A percentile compares a stretch with the other conserved stretches of the same genome.
Conservation (phyloP, 2,329 filamentous ascomycete genomes). For the Diaporthe citrichinensis region DNA sequence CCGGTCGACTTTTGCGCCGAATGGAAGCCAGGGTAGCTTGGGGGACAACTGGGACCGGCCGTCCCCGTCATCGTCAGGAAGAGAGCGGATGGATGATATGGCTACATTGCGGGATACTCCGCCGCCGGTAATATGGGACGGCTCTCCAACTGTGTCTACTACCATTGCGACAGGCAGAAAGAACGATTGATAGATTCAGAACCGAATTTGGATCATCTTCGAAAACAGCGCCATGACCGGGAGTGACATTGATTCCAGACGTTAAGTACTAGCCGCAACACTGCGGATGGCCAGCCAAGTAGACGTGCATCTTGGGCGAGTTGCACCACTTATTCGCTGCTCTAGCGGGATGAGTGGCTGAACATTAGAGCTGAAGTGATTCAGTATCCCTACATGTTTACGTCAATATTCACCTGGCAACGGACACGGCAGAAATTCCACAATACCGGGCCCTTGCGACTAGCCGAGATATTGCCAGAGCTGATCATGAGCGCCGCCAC, state of each 20-base stretch:
- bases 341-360: too few relatives aligned
- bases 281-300: background rate
- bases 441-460: too few relatives aligned
- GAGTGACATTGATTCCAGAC: background rate
- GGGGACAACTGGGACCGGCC: background rate
- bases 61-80: background rate
- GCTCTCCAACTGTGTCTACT: background rate
- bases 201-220: background rate
- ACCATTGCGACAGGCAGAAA: slow-evolving; percentile 8
- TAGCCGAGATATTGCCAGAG: too few relatives aligned
- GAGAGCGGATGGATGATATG: slow-evolving; percentile 15
- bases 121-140: slow-evolving; percentile 11
- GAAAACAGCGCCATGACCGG: background rate
- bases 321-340: too few relatives aligned
- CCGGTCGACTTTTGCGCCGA: background rate
- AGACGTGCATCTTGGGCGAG: too few relatives aligned
- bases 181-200: background rate
- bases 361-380: too few relatives aligned
- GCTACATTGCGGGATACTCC: background rate
- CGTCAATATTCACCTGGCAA: too few relatives aligned
- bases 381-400: too few relatives aligned
- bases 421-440: too few relatives aligned
- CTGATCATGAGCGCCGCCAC: too few relatives aligned
- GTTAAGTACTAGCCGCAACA: background rate
- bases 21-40: slow-evolving; percentile 1